Evolutionary conservation across 805 yeast species (phyloP).

Genomic region (Ogataea henricii): DNA sequence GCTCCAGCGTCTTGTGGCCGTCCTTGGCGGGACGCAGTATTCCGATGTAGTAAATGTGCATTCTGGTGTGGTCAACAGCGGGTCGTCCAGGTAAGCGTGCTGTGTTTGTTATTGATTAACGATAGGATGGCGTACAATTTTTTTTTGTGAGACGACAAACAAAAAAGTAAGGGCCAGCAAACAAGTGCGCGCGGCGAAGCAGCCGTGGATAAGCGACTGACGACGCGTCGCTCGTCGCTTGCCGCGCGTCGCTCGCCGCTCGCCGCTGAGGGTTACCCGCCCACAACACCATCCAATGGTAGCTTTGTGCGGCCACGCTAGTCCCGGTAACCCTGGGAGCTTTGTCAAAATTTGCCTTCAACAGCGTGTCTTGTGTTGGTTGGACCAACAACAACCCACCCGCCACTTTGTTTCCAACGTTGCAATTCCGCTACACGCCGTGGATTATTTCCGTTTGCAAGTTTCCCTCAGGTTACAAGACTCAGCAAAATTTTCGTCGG

Average conservation of each 20-base stretch:
- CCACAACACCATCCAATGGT: background rate
- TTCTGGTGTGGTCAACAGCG: too few relatives aligned
- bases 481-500: constrained; percentile 3
- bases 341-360: background rate
- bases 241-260: background rate
- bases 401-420: background rate
- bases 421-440: background rate
- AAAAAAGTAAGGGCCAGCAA: constrained; percentile 6
- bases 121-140: constrained; percentile 2
- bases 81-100: too few relatives aligned
- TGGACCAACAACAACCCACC: background rate
- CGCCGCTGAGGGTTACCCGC: background rate
- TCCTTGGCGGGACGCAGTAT: constrained; percentile 59
- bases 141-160: constrained; percentile 5
- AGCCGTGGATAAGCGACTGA: too few relatives aligned
- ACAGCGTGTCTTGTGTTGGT: background rate
- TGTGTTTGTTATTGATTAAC: background rate
- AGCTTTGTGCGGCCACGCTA: background rate
- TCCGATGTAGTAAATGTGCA: constrained; percentile 93
- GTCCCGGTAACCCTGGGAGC: background rate
- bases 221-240: too few relatives aligned
- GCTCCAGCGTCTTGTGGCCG: constrained; percentile 68
- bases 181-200: background rate
- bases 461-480: background rate
- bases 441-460: background rate